Conservation (phyloP, 164 flowering plant species). For the Annona squamosa region DNA sequence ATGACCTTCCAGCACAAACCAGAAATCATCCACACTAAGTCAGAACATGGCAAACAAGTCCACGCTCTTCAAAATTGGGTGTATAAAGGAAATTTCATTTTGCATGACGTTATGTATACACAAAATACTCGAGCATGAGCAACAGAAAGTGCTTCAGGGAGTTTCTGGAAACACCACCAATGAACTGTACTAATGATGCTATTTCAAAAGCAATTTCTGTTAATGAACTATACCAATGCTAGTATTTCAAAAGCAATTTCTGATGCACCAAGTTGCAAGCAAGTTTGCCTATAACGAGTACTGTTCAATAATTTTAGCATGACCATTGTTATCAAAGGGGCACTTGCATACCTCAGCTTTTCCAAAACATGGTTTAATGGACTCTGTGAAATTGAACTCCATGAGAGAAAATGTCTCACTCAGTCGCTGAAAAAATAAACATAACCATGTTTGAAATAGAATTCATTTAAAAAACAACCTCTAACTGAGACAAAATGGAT, state of each 20-base stretch:
- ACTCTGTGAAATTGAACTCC: slow-evolving; percentile 81
- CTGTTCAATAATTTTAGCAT: neutral
- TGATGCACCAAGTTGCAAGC: neutral
- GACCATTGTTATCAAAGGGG: neutral
- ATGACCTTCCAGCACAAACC: no score
- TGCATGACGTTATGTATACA: no score
- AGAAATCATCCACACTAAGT: no score
- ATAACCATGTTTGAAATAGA: slow-evolving; percentile 7
- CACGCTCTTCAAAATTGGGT: no score
- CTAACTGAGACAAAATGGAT: neutral
- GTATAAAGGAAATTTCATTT: no score
- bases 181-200: neutral
- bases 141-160: no score
- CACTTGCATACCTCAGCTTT: slow-evolving; percentile 48
- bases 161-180: no score
- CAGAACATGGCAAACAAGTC: no score
- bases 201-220: neutral
- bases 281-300: neutral
- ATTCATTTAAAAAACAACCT: slow-evolving; percentile 2
- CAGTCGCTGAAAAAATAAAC: slow-evolving; percentile 48
- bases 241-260: neutral
- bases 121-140: no score
- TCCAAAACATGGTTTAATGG: slow-evolving; percentile 51
- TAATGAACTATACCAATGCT: neutral
- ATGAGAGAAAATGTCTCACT: slow-evolving; percentile 49